These are phyloP conservation scores for Vanderwaltozyma verrucispora DNA, from an alignment of 805 yeast genomes.

Conservation along the genomic window DNA sequence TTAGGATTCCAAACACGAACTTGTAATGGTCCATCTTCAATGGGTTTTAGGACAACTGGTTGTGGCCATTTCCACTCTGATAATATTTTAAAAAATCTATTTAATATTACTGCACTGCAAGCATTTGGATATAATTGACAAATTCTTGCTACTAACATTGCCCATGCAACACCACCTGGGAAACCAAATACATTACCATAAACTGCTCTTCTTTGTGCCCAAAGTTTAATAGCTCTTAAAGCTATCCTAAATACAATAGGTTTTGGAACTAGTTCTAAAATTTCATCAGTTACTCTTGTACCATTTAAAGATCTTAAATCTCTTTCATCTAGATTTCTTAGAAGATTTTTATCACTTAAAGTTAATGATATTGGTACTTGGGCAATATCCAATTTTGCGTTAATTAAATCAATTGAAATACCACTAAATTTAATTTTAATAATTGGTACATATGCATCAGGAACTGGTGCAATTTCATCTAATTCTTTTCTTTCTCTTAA, in stretches of 20 bases:
- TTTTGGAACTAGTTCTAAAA: constrained; percentile 79
- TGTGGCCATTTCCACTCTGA: constrained; percentile 98
- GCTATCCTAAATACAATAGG: constrained; percentile 90
- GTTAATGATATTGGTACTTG: constrained; percentile 70
- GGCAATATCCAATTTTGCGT: constrained; percentile 73
- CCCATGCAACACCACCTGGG: constrained; percentile 99
- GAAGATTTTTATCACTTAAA: constrained; percentile 72
- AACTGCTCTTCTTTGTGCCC: constrained; percentile 94
- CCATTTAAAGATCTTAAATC: constrained; percentile 89
- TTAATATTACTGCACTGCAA: constrained; percentile 82
- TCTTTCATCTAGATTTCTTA: constrained; percentile 81
- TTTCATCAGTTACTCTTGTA: constrained; percentile 95
- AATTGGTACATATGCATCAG: constrained; percentile 97
- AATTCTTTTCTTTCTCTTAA: constrained; percentile 67
- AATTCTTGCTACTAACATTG: constrained; percentile 96
- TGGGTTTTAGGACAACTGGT: constrained; percentile 84
- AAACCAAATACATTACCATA: constrained; percentile 94
- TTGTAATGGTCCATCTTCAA: constrained; percentile 95
- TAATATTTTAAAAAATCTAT: constrained; percentile 77
- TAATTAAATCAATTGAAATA: constrained; percentile 85
- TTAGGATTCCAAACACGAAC: constrained; percentile 97
- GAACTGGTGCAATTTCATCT: constrained; percentile 86
- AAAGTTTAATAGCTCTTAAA: constrained; percentile 80
- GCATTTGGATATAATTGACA: constrained; percentile 97
- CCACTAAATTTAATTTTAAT: constrained; percentile 83